Conservation (phyloP, 2,329 filamentous ascomycete genomes). For the Sphaceloma murrayae region DNA sequence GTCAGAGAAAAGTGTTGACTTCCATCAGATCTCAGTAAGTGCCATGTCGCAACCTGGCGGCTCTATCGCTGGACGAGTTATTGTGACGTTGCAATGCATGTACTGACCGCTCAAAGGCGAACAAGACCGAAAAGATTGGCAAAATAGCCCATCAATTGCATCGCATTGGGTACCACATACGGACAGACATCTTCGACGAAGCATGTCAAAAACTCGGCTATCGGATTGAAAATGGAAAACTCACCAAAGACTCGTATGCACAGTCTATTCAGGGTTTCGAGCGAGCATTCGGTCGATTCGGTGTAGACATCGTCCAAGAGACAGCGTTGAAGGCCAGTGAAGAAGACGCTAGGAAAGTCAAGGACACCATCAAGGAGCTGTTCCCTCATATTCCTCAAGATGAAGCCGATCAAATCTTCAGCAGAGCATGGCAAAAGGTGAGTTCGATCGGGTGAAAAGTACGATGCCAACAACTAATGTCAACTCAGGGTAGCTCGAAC, state of each 20-base stretch:
- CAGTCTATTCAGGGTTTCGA: conserved; percentile 17
- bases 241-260: conserved; percentile 25
- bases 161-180: conserved; percentile 55
- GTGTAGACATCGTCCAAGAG: conserved; percentile 12
- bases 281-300: conserved; percentile 14
- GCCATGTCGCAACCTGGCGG: too few relatives aligned
- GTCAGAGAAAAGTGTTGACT: conserved; percentile 43
- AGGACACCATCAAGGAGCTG: conserved; percentile 50
- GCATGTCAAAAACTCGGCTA: conserved; percentile 45
- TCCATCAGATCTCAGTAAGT: conserved; percentile 53
- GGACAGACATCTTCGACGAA: conserved; percentile 48
- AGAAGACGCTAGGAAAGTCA: conserved; percentile 39
- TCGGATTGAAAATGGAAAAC: conserved; percentile 24
- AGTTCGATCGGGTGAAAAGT: conserved; percentile 17
- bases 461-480: conserved; percentile 12
- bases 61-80: too few relatives aligned
- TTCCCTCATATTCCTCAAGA: conserved; percentile 53
- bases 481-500: conserved; percentile 42
- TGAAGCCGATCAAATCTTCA: conserved; percentile 49
- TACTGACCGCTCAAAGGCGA: conserved; percentile 21
- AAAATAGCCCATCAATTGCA: conserved; percentile 50
- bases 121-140: conserved; percentile 20
- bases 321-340: conserved; percentile 19
- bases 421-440: conserved; percentile 52
- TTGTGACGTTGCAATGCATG: too few relatives aligned